A percentile compares a stretch with the other conserved stretches of the same genome.
These are phyloP conservation scores for Sclerotinia trifoliorum DNA, from an alignment of 2,329 filamentous ascomycete genomes.

Conservation along the genomic window DNA sequence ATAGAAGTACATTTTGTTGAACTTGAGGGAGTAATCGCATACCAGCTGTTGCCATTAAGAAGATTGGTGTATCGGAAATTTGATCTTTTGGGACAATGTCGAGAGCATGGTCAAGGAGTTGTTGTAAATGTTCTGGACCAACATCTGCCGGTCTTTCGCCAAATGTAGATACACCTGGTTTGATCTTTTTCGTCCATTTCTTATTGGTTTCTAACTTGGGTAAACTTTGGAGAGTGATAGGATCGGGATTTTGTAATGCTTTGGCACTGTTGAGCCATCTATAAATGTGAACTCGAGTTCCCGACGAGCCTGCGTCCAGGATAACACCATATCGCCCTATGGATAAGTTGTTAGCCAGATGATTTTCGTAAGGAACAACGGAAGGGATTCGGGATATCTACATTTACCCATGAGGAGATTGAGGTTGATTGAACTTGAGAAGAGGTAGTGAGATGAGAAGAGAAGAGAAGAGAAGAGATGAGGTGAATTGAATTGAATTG, in stretches of 20 bases:
- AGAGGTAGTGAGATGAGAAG: not conserved
- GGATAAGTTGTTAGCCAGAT: not conserved
- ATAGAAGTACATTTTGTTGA: conserved; percentile 71
- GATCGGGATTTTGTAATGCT: conserved; percentile 60
- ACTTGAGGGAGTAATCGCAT: conserved; percentile 79
- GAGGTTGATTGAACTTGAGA: not conserved
- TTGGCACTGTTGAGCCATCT: conserved; percentile 79
- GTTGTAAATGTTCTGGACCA: conserved; percentile 76
- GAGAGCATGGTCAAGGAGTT: conserved; percentile 78
- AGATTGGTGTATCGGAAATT: conserved; percentile 82
- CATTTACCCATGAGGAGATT: conserved; percentile 24
- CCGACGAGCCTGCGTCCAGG: conserved; percentile 95
- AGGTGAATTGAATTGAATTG: not conserved
- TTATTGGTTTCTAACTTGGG: conserved; percentile 82
- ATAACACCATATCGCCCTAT: conserved; percentile 78
- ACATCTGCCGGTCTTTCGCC: conserved; percentile 73
- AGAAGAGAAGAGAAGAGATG: too few relatives aligned
- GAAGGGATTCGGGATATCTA: not conserved
- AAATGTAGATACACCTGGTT: conserved; percentile 90
- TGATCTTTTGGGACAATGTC: conserved; percentile 73
- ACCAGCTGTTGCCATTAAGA: conserved; percentile 91
- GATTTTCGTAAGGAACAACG: not conserved
- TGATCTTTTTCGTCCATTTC: conserved; percentile 89
- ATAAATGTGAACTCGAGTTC: conserved; percentile 92
- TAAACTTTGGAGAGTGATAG: conserved; percentile 62